Conservation (phyloP, 2,329 filamentous ascomycete species). For the Monosporascus sp. region DNA sequence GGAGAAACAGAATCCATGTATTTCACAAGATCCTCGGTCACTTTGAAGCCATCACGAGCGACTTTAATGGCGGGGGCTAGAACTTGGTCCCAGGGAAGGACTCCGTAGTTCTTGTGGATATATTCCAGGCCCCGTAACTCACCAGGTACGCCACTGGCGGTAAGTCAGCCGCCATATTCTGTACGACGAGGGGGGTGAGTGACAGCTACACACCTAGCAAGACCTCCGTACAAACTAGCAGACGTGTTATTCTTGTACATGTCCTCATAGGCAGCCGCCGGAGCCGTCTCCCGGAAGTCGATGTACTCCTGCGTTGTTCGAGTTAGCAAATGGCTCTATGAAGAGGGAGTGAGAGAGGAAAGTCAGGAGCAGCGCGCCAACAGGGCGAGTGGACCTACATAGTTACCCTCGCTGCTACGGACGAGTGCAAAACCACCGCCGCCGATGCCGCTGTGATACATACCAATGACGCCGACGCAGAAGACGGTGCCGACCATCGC, state of each 20-base stretch:
- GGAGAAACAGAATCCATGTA: conserved; percentile 55
- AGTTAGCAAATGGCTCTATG: background rate
- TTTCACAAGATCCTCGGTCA: conserved; percentile 60
- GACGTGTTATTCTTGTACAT: conserved; percentile 72
- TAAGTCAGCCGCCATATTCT: conserved; percentile 4
- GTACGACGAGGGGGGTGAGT: conserved; percentile 21
- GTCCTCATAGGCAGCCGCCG: conserved; percentile 69
- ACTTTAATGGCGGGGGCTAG: conserved; percentile 66
- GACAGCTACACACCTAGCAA: conserved; percentile 58
- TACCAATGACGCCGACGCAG: conserved; percentile 69
- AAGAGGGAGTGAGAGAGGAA: background rate
- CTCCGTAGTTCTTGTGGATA: conserved; percentile 63
- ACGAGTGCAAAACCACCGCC: conserved; percentile 90
- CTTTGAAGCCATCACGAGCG: conserved; percentile 66
- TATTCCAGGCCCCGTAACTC: conserved; percentile 70
- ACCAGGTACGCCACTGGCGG: conserved; percentile 57
- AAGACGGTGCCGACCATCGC: conserved; percentile 69
- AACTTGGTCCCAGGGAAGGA: conserved; percentile 60
- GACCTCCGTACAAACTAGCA: conserved; percentile 61
- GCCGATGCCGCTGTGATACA: conserved; percentile 79
- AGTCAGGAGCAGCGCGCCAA: background rate
- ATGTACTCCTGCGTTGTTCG: conserved; percentile 62
- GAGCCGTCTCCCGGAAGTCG: conserved; percentile 81
- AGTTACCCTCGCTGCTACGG: conserved; percentile 60
- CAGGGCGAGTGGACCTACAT: background rate